Evolutionary conservation across 768 basidiomycete species (phyloP), one percentile per base, ranked within the genome.

Genomic region (Hirschioporus abietinus): DNA sequence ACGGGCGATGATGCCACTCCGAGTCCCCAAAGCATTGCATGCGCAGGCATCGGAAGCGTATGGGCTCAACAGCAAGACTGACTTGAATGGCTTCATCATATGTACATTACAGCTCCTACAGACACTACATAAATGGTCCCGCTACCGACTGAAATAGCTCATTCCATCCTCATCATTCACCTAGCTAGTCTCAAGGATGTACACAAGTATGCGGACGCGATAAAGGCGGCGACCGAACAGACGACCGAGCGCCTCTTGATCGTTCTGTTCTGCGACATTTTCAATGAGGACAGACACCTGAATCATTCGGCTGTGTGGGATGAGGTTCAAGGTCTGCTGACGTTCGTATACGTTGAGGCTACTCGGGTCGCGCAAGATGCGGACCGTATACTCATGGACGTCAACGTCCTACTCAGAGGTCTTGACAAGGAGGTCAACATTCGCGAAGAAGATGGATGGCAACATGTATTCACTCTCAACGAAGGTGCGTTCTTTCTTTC

Each of bases 291-390:
- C 25, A 26, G 35, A 7, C 63, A 66, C 9, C 35, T 77, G 6
- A 73, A 84, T 34, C 84, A 82, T 66, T 81, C 84, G 1, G 76
- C 74, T 20, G 75, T 74, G 34, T 98, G 90, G 87, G 78, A 86
- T 64, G 81, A 81, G 23, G 81, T 95, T 1, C 93, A 96, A 78
- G 78, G 83, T 10, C 82, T 96, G 60, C 81, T 98, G 68, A 92
- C 92, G 0, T 89, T 86, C 72, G 85, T 92, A 52, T 97, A 98
- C 75, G 91, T 93, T 1, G 89, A 91, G 70, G 91, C 92, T n/a
- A 90, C 90, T 17, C 88, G 84, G 71, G 83, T 87, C 58, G 90
- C 91, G 17, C 87, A 89, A 72, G 82, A 84, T 42, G 74, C 81
- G 71, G 86, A 85, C 73, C 90, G 86, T 68, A 78, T 94, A 58